These are phyloP conservation scores for Collybiopsis luxurians DNA, from an alignment of 768 basidiomycete species.

Conservation along the genomic window DNA sequence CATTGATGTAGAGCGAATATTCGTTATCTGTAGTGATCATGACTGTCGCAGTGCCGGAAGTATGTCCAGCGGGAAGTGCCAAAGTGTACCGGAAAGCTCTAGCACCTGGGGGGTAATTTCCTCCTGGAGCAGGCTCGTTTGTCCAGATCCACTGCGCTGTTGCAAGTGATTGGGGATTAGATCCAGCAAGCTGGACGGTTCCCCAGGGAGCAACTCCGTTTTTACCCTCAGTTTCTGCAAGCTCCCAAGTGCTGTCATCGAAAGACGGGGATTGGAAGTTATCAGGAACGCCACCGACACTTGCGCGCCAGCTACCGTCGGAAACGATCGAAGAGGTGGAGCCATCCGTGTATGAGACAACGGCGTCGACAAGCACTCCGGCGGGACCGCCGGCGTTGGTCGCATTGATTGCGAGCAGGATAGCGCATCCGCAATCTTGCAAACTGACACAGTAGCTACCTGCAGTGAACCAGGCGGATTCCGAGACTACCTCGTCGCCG, in stretches of 20 bases:
- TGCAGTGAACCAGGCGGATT: slow-evolving; percentile 11
- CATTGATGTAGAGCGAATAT: slow-evolving; percentile 26
- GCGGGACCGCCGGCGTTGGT: slow-evolving; percentile 20
- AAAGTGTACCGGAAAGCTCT: slow-evolving; percentile 5
- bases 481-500: slow-evolving; percentile 19
- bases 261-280: too few relatives aligned
- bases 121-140: slow-evolving; percentile 6
- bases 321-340: slow-evolving; percentile 18
- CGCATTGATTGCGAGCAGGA: slow-evolving; percentile 24
- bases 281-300: too few relatives aligned
- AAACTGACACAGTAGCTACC: slow-evolving; percentile 20
- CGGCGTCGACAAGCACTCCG: slow-evolving; percentile 20
- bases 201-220: slow-evolving; percentile 27
- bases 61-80: slow-evolving; percentile 19
- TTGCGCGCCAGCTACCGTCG: too few relatives aligned
- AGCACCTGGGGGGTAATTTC: slow-evolving; percentile 14
- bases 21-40: slow-evolving; percentile 25
- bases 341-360: slow-evolving; percentile 25
- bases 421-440: slow-evolving; percentile 7
- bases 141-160: slow-evolving; percentile 29
- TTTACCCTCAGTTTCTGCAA: slow-evolving; percentile 13
- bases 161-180: slow-evolving; percentile 14
- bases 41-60: slow-evolving; percentile 16
- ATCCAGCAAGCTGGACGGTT: slow-evolving; percentile 18
- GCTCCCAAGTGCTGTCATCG: too few relatives aligned